A percentile compares a stretch with the other conserved stretches of the same genome.
These are phyloP conservation scores for Margaritispora aquatica DNA, from an alignment of 495 filamentous ascomycete genomes.

Conservation along the genomic window DNA sequence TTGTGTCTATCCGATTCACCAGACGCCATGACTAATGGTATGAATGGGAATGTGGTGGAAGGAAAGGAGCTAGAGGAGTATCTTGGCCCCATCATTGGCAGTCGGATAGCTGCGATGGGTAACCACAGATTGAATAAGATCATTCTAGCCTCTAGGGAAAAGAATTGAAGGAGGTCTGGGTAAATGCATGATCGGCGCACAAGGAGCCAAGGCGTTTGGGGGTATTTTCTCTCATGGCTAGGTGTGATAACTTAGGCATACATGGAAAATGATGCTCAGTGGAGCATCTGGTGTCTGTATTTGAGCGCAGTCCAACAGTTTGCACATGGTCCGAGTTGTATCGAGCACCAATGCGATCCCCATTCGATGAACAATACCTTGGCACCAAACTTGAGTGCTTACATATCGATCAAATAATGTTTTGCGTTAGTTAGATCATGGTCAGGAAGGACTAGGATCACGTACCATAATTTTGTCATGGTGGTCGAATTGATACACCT, in stretches of 20 bases:
- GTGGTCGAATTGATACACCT: too few relatives aligned
- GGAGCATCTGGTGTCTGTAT: too few relatives aligned
- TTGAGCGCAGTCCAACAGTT: too few relatives aligned
- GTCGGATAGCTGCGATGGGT: slow-evolving; percentile 45
- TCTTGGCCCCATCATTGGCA: slow-evolving; percentile 54
- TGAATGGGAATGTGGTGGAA: slow-evolving; percentile 32
- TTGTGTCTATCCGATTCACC: slow-evolving; percentile 27
- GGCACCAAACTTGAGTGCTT: too few relatives aligned
- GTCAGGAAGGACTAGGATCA: too few relatives aligned
- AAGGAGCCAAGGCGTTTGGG: background rate
- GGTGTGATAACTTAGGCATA: background rate
- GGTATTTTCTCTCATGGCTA: background rate
- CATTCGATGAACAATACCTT: too few relatives aligned
- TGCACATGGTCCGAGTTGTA: too few relatives aligned
- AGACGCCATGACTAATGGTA: slow-evolving; percentile 36
- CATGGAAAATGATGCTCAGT: background rate
- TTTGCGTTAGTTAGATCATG: too few relatives aligned
- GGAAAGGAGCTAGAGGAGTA: slow-evolving; percentile 46
- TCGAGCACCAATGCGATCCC: too few relatives aligned
- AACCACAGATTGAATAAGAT: slow-evolving; percentile 42
- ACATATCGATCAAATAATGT: too few relatives aligned
- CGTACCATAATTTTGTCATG: too few relatives aligned
- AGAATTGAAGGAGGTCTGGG: background rate
- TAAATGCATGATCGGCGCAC: background rate
- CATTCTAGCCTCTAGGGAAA: slow-evolving; percentile 39